Conservation (phyloP, 345 rosid species). For the Alliaria petiolata region DNA sequence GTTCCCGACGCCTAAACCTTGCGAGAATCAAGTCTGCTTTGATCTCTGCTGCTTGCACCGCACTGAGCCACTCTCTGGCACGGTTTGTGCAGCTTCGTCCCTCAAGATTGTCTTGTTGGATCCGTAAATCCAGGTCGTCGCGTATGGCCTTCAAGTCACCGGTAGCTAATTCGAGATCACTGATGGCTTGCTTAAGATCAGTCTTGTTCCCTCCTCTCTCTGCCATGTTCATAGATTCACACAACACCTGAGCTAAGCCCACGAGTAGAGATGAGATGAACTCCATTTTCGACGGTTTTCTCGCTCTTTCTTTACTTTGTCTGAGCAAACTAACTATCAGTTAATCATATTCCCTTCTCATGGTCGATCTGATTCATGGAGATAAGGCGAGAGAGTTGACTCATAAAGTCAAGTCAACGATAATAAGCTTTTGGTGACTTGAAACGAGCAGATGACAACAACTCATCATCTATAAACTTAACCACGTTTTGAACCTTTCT, state of each 20-base stretch:
- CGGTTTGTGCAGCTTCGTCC: conserved; percentile 19
- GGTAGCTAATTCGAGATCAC: conserved; percentile 20
- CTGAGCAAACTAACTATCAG: background rate
- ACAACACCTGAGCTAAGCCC: conserved; percentile 17
- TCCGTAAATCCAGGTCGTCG: conserved; percentile 16
- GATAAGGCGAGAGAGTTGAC: conserved; percentile 1
- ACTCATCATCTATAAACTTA: no score
- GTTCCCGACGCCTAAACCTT: conserved; percentile 2
- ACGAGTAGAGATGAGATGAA: conserved; percentile 17
- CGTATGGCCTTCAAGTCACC: conserved; percentile 22
- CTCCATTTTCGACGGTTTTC: conserved; percentile 18
- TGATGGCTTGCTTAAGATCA: conserved; percentile 17
- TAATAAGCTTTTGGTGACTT: background rate
- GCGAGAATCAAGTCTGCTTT: background rate
- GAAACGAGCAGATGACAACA: background rate
- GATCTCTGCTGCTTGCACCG: background rate
- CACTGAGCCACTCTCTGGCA: conserved; percentile 17
- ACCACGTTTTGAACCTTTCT: background rate
- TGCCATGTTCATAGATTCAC: conserved; percentile 21
- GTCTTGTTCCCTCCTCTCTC: background rate
- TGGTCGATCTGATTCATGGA: background rate
- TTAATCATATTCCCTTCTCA: background rate
- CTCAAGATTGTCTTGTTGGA: conserved; percentile 5
- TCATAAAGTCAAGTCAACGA: conserved; percentile 8
- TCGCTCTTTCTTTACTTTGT: conserved; percentile 6